Percentiles rank a stretch among this genome's conserved stretches.
These are phyloP conservation scores for Blastobotrys ciferrii DNA, from an alignment of 1,139 yeast genomes.

Conservation along the genomic window DNA sequence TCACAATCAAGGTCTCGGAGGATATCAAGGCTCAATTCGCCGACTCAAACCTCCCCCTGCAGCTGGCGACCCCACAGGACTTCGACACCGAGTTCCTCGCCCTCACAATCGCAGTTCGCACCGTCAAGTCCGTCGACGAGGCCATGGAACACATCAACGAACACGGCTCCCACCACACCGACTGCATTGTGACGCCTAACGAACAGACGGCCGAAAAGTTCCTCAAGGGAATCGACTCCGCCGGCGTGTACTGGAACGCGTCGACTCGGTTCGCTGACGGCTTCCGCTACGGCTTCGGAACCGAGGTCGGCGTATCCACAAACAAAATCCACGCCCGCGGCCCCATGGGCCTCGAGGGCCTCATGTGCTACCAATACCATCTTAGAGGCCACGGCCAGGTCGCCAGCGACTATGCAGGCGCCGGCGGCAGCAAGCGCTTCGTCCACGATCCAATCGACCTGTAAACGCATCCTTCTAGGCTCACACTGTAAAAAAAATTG, in stretches of 20 bases:
- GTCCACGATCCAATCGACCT: conserved; percentile 45
- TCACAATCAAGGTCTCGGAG: conserved; percentile 64
- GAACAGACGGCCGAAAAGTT: conserved; percentile 69
- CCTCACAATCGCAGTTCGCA: conserved; percentile 71
- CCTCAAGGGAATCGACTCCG: conserved; percentile 83
- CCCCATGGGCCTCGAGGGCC: conserved; percentile 96
- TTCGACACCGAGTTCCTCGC: conserved; percentile 83
- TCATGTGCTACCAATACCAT: conserved; percentile 93
- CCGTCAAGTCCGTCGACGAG: conserved; percentile 55
- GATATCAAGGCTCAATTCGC: conserved; percentile 23
- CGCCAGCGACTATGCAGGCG: conserved; percentile 88
- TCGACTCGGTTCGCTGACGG: conserved; percentile 98
- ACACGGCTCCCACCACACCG: conserved; percentile 97
- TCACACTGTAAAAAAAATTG: too few species aligned
- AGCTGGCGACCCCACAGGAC: conserved; percentile 45
- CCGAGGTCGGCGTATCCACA: conserved; percentile 97
- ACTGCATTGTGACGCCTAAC: conserved; percentile 78
- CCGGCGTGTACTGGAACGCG: conserved; percentile 98
- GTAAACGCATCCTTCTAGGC: too few species aligned
- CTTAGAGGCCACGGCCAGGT: conserved; percentile 88
- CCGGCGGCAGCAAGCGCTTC: conserved; percentile 83
- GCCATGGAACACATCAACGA: conserved; percentile 82
- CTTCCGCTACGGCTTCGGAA: conserved; percentile 95
- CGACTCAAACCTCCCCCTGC: conserved; percentile 29
- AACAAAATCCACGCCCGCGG: conserved; percentile 97